Evolutionary conservation across 768 basidiomycete genomes (phyloP).

Genomic region (Phylloporus sp.): DNA sequence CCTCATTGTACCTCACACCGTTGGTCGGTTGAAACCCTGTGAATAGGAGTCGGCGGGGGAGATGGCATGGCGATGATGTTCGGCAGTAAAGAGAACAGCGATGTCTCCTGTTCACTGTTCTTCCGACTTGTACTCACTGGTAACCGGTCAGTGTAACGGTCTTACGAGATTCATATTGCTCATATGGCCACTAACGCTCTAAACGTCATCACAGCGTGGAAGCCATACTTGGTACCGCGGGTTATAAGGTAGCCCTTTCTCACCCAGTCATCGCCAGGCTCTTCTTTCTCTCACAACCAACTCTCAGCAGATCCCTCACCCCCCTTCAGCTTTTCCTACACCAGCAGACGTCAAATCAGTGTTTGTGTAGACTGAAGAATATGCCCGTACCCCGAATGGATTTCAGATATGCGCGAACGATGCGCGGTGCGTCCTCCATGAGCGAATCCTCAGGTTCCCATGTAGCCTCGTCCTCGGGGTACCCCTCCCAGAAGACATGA

Average conservation of each 20-base stretch:
- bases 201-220: constrained; percentile 16
- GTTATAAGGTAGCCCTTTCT: constrained; percentile 14
- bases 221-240: constrained; percentile 2
- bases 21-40: neutral
- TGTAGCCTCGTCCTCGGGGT: constrained; percentile 45
- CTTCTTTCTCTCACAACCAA: neutral
- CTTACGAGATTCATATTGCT: neutral
- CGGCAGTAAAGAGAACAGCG: neutral
- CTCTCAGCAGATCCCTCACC: neutral
- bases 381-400: constrained; percentile 7
- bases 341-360: neutral
- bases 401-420: constrained; percentile 40
- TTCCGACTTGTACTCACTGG: neutral
- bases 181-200: neutral
- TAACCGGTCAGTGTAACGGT: neutral
- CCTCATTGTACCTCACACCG: neutral
- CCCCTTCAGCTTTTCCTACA: constrained; percentile 8
- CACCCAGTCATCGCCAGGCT: neutral
- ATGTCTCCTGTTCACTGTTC: neutral
- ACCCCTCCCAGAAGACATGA: constrained; percentile 55
- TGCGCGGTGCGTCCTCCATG: constrained; percentile 44
- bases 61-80: neutral
- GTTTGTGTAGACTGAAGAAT: neutral
- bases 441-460: constrained; percentile 55
- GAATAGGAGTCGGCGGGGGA: neutral